Evolutionary conservation across 805 yeast species (phyloP).

Genomic region (Teunomyces atbi): DNA sequence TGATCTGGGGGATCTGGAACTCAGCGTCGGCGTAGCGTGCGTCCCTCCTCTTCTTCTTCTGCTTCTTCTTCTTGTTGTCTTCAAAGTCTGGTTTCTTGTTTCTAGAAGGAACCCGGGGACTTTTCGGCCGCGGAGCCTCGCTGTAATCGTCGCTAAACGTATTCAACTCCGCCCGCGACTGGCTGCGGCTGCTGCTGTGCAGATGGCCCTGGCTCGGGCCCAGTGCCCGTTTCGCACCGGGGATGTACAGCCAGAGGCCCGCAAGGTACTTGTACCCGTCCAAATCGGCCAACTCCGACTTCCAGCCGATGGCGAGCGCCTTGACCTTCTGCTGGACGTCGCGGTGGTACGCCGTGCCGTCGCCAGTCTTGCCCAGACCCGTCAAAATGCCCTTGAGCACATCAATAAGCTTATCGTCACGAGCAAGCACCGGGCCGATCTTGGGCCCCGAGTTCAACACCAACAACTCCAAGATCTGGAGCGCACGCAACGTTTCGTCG

Average conservation of each 20-base stretch:
- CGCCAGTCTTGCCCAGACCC: slow-evolving; percentile 35
- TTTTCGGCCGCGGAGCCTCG: slow-evolving; percentile 2
- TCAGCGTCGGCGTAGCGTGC: slow-evolving; percentile 42
- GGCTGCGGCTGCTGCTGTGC: not conserved
- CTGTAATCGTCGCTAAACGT: slow-evolving; percentile 7
- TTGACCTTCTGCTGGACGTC: slow-evolving; percentile 48
- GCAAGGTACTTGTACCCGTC: slow-evolving; percentile 51
- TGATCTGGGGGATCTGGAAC: slow-evolving; percentile 65
- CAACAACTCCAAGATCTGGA: slow-evolving; percentile 41
- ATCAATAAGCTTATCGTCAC: slow-evolving; percentile 67
- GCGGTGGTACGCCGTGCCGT: slow-evolving; percentile 35
- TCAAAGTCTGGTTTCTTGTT: not conserved
- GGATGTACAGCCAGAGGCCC: slow-evolving; percentile 44
- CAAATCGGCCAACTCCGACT: slow-evolving; percentile 49
- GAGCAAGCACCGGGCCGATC: slow-evolving; percentile 48
- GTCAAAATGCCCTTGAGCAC: slow-evolving; percentile 53
- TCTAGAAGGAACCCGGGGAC: not conserved
- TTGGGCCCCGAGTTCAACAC: slow-evolving; percentile 43
- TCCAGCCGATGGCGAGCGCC: slow-evolving; percentile 66
- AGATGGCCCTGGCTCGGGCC: not conserved
- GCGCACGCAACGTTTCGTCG: slow-evolving; percentile 64
- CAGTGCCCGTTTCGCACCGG: slow-evolving; percentile 22
- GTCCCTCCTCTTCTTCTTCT: slow-evolving; percentile 14
- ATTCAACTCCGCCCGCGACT: not conserved
- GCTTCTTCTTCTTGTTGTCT: not conserved